phyloP scores from a whole-genome alignment of 768 basidiomycete species.

The Mrakia frigida region DNA sequence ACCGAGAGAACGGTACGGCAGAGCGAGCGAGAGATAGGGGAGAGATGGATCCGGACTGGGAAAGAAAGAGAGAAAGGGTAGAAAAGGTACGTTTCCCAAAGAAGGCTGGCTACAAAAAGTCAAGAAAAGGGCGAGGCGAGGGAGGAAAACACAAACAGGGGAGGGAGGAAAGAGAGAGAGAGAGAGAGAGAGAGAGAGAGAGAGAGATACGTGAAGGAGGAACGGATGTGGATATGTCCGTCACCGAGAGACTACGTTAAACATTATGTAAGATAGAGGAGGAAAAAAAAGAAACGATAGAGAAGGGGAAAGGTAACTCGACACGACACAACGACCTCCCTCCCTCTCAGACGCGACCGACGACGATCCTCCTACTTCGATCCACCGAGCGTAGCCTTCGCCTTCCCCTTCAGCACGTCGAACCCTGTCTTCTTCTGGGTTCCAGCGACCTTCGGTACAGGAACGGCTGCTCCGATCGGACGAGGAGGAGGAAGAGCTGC shows the following conservation, averaged over 20 bases:
- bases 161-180: constrained; percentile 22
- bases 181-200: constrained; percentile 27
- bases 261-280: constrained; percentile 27
- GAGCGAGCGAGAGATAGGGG: too few relatives aligned
- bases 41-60: background rate
- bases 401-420: constrained; percentile 30
- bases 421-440: constrained; percentile 31
- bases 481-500: constrained; percentile 3
- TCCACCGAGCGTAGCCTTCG: background rate
- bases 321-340: background rate
- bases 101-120: background rate
- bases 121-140: background rate
- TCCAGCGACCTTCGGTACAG: background rate
- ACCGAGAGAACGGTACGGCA: background rate
- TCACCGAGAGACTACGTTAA: background rate
- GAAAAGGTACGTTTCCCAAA: background rate
- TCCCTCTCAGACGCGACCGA: background rate
- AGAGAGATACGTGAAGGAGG: constrained; percentile 17
- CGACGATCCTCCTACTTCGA: background rate
- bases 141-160: background rate
- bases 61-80: background rate
- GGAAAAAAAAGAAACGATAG: background rate
- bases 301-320: too few relatives aligned
- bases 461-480: background rate
- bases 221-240: too few relatives aligned